Conservation (phyloP, 2,329 filamentous ascomycete genomes). For the Cladosporium sphaerospermum region DNA sequence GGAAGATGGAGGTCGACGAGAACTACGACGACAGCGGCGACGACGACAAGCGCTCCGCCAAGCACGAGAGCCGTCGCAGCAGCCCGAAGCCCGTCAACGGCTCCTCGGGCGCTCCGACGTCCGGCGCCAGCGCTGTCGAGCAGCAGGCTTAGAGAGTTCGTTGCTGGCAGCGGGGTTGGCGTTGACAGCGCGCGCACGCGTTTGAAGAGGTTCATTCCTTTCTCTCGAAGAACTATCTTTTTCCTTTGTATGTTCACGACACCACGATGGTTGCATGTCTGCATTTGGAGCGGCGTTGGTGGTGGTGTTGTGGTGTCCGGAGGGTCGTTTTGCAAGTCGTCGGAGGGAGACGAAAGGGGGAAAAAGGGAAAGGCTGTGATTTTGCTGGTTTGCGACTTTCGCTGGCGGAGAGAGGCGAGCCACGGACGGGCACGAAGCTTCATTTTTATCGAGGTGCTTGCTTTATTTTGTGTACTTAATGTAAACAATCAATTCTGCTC, state of each 20-base stretch:
- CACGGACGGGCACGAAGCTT: no score
- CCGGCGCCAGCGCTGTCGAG: neutral
- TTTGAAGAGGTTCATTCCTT: neutral
- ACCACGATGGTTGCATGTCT: neutral
- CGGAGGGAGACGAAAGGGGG: neutral
- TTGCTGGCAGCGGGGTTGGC: no score
- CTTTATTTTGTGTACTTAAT: no score
- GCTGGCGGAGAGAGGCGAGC: no score
- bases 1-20: conserved; percentile 96
- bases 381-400: neutral
- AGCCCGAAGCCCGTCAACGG: conserved; percentile 33
- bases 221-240: neutral
- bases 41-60: conserved; percentile 58
- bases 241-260: neutral
- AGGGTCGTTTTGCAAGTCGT: neutral
- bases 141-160: neutral
- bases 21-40: conserved; percentile 94
- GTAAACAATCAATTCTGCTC: no score
- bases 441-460: no score
- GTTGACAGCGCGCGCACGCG: no score
- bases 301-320: neutral
- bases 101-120: neutral
- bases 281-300: neutral
- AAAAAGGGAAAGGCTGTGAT: neutral
- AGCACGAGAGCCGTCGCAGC: conserved; percentile 40